Conservation (phyloP, 805 yeast genomes). For the Nakazawaea anatomiae region DNA sequence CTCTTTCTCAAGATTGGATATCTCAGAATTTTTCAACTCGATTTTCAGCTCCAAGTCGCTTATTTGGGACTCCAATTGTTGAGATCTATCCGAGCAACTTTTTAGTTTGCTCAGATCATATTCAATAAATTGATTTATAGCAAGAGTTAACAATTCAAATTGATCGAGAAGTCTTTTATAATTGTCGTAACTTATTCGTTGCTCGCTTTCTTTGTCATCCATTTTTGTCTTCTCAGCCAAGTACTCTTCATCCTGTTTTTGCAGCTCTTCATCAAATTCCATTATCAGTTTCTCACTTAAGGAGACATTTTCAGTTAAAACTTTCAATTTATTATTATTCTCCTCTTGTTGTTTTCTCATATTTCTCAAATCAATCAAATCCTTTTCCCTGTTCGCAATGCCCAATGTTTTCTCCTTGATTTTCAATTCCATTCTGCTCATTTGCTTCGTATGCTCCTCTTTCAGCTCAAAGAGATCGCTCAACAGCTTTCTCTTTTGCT, state of each 20-base stretch:
- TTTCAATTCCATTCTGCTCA: slow-evolving; percentile 38
- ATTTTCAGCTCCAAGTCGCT: slow-evolving; percentile 13
- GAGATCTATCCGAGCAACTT: slow-evolving; percentile 5
- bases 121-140: not conserved
- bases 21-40: not conserved
- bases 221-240: not conserved
- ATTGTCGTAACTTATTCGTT: not conserved
- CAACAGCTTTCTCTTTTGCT: slow-evolving; percentile 29
- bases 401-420: slow-evolving; percentile 47
- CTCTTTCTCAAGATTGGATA: slow-evolving; percentile 23
- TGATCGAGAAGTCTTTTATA: not conserved
- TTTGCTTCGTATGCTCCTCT: slow-evolving; percentile 37
- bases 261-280: slow-evolving; percentile 18
- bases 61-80: slow-evolving; percentile 2
- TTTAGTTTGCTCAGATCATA: not conserved
- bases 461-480: slow-evolving; percentile 31
- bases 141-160: not conserved
- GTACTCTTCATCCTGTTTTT: slow-evolving; percentile 3
- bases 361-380: slow-evolving; percentile 40
- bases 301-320: slow-evolving; percentile 12
- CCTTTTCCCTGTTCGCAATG: slow-evolving; percentile 47
- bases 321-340: slow-evolving; percentile 22
- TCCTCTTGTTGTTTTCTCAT: slow-evolving; percentile 33
- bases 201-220: not conserved
- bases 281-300: slow-evolving; percentile 15